phyloP scores from a whole-genome alignment of 2,329 filamentous ascomycete genomes.

The Exophiala mesophila region DNA sequence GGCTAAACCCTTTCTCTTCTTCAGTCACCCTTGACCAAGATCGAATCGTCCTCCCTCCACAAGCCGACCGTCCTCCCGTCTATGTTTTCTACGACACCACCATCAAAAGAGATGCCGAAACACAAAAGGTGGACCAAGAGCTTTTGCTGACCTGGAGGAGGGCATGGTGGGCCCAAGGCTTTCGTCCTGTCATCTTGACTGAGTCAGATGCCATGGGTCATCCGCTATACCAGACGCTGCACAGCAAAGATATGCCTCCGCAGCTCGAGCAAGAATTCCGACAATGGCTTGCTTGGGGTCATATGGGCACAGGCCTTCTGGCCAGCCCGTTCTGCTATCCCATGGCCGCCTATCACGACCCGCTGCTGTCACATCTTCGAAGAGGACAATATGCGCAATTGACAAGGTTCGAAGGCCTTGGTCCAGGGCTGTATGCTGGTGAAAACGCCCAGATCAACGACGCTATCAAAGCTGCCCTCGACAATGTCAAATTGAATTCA shows the following conservation, averaged over 20 bases:
- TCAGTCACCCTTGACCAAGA: conserved; percentile 74
- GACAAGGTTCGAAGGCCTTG: conserved; percentile 68
- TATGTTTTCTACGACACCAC: conserved; percentile 87
- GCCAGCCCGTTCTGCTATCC: conserved; percentile 76
- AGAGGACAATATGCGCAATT: conserved; percentile 68
- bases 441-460: conserved; percentile 59
- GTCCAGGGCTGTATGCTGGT: conserved; percentile 68
- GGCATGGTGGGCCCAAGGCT: conserved; percentile 94
- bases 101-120: conserved; percentile 56
- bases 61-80: conserved; percentile 64
- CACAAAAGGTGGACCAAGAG: conserved; percentile 68
- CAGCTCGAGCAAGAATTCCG: conserved; percentile 66
- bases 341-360: conserved; percentile 71
- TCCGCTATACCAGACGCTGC: conserved; percentile 68
- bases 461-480: conserved; percentile 58
- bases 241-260: conserved; percentile 56
- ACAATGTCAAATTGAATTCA: conserved; percentile 50
- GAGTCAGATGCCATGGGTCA: conserved; percentile 77
- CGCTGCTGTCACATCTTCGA: conserved; percentile 66
- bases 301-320: conserved; percentile 79
- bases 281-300: conserved; percentile 88
- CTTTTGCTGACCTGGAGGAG: conserved; percentile 82
- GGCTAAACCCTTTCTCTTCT: conserved; percentile 84
- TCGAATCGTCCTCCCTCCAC: conserved; percentile 73
- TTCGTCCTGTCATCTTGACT: conserved; percentile 76